Conservation (phyloP, 1,139 yeast species). For the Geotrichum carabidarum region DNA sequence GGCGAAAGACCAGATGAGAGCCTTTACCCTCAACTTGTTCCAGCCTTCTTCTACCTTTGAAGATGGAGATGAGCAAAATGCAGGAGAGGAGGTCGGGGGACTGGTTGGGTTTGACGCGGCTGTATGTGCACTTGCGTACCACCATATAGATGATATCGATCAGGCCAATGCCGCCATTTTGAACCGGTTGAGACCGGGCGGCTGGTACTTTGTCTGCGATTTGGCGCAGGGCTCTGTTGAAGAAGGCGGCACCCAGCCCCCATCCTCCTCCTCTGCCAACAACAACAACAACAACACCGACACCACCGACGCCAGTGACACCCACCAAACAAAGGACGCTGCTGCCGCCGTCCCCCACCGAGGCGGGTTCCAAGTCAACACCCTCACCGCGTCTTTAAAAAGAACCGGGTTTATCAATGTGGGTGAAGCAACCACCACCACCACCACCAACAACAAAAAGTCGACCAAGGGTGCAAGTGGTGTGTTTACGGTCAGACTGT, state of each 20-base stretch:
- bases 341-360: conserved; percentile 23
- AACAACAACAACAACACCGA: too few relatives aligned
- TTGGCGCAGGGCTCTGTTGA: conserved; percentile 14
- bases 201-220: conserved; percentile 30
- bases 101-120: conserved; percentile 28
- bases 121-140: conserved; percentile 31
- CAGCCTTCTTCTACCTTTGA: background rate
- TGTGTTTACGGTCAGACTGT: conserved; percentile 23
- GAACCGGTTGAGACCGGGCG: conserved; percentile 25
- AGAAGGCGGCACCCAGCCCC: conserved; percentile 4
- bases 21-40: conserved; percentile 23
- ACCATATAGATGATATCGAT: conserved; percentile 31
- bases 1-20: conserved; percentile 24
- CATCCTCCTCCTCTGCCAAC: background rate
- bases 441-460: conserved; percentile 5
- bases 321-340: background rate
- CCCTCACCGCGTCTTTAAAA: conserved; percentile 21
- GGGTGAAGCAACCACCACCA: conserved; percentile 1
- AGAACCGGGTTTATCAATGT: conserved; percentile 24
- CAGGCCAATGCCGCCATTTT: conserved; percentile 24
- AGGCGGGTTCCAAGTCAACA: conserved; percentile 23
- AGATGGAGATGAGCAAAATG: too few relatives aligned
- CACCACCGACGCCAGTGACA: too few relatives aligned
- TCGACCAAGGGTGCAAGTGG: conserved; percentile 7
- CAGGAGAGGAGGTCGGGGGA: conserved; percentile 24